Base-by-base conservation (phyloP, 768 basidiomycete species). In the Astraeus odoratus region DNA sequence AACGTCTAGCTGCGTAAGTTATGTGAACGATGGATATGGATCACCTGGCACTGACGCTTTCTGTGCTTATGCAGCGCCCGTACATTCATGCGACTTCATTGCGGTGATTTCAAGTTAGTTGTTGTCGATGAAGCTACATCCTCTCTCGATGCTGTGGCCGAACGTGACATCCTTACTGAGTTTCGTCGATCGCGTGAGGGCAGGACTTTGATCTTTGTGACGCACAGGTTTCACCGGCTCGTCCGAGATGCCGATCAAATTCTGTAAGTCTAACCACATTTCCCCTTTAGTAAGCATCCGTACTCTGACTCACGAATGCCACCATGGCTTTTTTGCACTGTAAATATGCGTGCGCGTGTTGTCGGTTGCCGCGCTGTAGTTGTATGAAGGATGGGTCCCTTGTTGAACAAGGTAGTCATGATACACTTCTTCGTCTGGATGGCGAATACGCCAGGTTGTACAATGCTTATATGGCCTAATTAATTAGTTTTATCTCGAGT, bases 91-190 rank as follows among this genome's bases (percentile, higher is more conserved):
- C 59, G 71, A 29, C 39, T 60, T 1, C 35, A 53, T 15, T 30
- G 56, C 19, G 61, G 58, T 9, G 48, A 69, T 3, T 65, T 72
- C 20, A 69, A 66, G 23, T 70, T 81, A 9, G 60, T 80, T 15
- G 68, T 76, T 3, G 68, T 76, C 2, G 81, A 83, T 48, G 80
- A 82, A 54, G 78, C 80, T 0, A 78, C 70, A 30, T 77, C 78
- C 0, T 71, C 76, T 3, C 51, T 81, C 31, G 81, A 82, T 42
- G 70, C 81, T 8, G 59, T 73, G 35, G 73, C 68, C 0, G 81
- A 83, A 55, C 68, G 65, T 12, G 60, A 69, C 1, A 61, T 81
- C 9, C 69, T 79, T 42, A 51, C 66, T 13, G 59, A 61, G 8
- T 56, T 80, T 26, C 59, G 64, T 3, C 51, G 55, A 1, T 50